Conservation (phyloP, 78 protist genomes). For the Pigoraptor vietnamica region DNA sequence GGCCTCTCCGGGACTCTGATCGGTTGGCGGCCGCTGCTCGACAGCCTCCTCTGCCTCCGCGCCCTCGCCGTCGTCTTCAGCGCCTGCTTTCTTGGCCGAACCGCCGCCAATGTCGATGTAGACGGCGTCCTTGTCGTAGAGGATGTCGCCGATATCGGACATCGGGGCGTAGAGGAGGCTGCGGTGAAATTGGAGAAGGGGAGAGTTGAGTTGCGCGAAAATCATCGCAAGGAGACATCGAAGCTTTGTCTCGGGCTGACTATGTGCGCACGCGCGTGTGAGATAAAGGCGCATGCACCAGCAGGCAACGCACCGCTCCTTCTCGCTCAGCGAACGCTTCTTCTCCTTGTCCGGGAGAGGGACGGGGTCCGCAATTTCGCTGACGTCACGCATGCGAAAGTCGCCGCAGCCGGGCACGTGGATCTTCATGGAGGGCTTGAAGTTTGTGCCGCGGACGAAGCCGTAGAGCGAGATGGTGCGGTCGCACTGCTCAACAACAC, state of each 20-base stretch:
- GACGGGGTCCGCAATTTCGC: conserved; percentile 90
- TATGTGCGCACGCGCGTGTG: background rate
- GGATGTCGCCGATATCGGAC: conserved; percentile 91
- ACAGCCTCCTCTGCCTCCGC: background rate
- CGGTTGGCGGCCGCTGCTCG: background rate
- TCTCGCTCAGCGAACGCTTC: conserved; percentile 61
- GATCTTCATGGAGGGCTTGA: conserved; percentile 60
- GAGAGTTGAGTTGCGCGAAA: too few species aligned
- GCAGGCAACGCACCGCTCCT: conserved; percentile 33
- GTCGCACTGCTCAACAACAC: too few species aligned
- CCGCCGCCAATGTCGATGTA: conserved; percentile 74
- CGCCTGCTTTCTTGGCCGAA: background rate
- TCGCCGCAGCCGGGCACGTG: conserved; percentile 98
- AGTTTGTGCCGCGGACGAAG: conserved; percentile 88
- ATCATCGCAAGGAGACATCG: too few species aligned
- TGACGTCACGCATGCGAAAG: conserved; percentile 49
- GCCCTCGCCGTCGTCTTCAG: background rate
- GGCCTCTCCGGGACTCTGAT: conserved; percentile 7
- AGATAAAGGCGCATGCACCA: too few species aligned
- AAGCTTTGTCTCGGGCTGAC: too few species aligned
- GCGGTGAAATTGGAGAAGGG: background rate
- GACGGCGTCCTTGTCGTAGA: conserved; percentile 94
- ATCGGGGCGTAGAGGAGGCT: conserved; percentile 53
- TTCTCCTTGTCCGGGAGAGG: conserved; percentile 63
- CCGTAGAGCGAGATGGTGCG: conserved; percentile 70